Conservation (phyloP, 2,329 filamentous ascomycete genomes). For the Claviceps spartinae region DNA sequence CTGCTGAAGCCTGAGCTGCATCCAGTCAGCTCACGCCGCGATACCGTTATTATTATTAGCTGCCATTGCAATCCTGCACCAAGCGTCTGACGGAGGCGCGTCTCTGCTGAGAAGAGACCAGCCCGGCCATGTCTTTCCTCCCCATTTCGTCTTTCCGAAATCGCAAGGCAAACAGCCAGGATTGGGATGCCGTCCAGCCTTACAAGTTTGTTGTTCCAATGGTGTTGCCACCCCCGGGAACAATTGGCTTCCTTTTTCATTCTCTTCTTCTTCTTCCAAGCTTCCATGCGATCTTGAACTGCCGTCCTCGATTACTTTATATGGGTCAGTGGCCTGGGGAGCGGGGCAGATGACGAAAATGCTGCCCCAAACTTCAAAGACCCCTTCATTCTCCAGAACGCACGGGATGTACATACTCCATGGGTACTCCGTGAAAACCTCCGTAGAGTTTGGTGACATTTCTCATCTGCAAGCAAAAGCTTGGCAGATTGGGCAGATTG, state of each 20-base stretch:
- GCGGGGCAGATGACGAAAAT: background rate
- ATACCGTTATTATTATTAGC: background rate
- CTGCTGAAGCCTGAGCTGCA: background rate
- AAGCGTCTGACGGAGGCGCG: background rate
- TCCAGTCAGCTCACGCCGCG: background rate
- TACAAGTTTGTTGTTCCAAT: no score
- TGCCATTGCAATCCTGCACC: background rate
- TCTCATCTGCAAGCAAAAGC: background rate
- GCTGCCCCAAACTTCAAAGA: background rate
- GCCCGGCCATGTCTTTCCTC: background rate
- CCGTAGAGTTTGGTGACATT: background rate
- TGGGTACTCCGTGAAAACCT: no score
- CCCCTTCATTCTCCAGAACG: background rate
- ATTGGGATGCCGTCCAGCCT: no score
- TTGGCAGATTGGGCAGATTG: background rate
- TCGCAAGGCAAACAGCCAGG: no score
- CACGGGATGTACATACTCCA: background rate
- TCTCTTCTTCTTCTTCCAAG: background rate
- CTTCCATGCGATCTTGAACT: background rate
- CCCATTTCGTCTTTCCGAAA: background rate
- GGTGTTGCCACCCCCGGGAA: no score
- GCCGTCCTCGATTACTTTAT: background rate
- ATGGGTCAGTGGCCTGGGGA: background rate
- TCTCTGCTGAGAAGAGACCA: background rate
- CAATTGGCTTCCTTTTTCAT: background rate